Evolutionary conservation across 2,329 filamentous ascomycete genomes (phyloP), one percentile per base, ranked within the genome.

Genomic region (Cladophialophora yegresii): DNA sequence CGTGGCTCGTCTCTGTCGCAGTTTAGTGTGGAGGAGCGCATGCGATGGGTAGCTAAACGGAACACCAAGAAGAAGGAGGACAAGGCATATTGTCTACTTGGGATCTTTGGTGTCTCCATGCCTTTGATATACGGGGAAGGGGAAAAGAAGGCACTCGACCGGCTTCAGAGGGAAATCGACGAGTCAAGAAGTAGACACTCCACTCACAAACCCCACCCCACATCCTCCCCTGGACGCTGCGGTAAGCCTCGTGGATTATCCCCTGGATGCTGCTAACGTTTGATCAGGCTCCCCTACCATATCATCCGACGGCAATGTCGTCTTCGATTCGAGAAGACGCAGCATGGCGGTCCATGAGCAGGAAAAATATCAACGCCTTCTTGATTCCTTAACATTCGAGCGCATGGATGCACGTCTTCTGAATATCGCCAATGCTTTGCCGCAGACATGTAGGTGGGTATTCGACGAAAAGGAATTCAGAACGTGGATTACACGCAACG

Each of bases 401-500:
- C 73, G 77, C 56, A 76, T 81, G 12, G 76, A 80, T 54, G 51
- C 71, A n/a, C 77, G 79, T 3, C 72, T 73, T 9, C 58, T 61
- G 20, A 76, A 70, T 4, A 78, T 83, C 58, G 74, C 76, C 43
- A 68, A 61, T 0, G 77, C 76, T 0, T 73, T 78, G 16, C 65
- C 60, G 0, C 71, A 72, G 23, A 82, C 79, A 3, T 81, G 80
- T 49, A 54, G 69, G 47, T 83, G 80, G 80, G 55, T 82, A 1
- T 70, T 80, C 0, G 54, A 68, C 0, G 72, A 74, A 6, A 53
- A 71, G 0, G 58, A 73, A 16, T 82, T 80, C 58, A 22, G 67
- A 4, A 62, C 64, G 22, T 82, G 80, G 80, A 71, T 75, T 10
- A 70, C 78, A 28, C 40, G 60, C 0, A 59, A 43, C 1, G 67